Evolutionary conservation across 176 grass and related monocot species (phyloP).

Genomic region (Avena atlantica): DNA sequence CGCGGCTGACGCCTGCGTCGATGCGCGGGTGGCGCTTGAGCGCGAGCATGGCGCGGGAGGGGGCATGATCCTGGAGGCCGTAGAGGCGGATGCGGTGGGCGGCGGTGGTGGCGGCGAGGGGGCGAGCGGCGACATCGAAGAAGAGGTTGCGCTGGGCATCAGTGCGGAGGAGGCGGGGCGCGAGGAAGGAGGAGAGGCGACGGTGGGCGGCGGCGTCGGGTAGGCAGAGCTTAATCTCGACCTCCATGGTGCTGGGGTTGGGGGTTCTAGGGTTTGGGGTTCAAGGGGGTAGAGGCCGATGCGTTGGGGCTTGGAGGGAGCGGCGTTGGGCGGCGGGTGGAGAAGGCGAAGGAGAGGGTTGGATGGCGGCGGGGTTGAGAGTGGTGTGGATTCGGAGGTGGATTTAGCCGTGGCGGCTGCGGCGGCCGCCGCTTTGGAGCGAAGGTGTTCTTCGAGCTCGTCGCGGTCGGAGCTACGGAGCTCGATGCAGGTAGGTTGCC

Average conservation of each 20-base stretch:
- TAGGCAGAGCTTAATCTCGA: slow-evolving; percentile 87
- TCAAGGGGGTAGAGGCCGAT: slow-evolving; percentile 59
- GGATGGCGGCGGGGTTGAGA: slow-evolving; percentile 28
- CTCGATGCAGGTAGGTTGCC: slow-evolving; percentile 80
- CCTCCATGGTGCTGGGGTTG: slow-evolving; percentile 57
- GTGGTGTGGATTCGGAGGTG: slow-evolving; percentile 37
- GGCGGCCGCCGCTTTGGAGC: slow-evolving; percentile 25
- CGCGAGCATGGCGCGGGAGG: slow-evolving; percentile 66
- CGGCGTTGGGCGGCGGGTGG: slow-evolving; percentile 59
- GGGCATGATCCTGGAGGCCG: slow-evolving; percentile 43
- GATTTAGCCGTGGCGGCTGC: not conserved
- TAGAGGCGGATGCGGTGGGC: slow-evolving; percentile 80
- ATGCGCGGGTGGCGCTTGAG: slow-evolving; percentile 78
- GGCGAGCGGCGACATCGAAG: slow-evolving; percentile 71
- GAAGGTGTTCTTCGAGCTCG: slow-evolving; percentile 71
- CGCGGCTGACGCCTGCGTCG: slow-evolving; percentile 72
- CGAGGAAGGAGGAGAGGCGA: slow-evolving; percentile 71
- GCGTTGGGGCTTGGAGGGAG: slow-evolving; percentile 65
- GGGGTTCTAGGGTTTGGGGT: not conserved
- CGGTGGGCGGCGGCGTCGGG: slow-evolving; percentile 70
- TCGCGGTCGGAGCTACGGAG: slow-evolving; percentile 73
- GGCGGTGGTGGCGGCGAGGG: slow-evolving; percentile 62
- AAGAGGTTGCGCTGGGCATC: slow-evolving; percentile 79
- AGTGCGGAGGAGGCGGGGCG: slow-evolving; percentile 61
- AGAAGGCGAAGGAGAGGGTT: slow-evolving; percentile 67